phyloP scores from a whole-genome alignment of 139 green algal species.

The Chlamydomonas schloesseri region DNA sequence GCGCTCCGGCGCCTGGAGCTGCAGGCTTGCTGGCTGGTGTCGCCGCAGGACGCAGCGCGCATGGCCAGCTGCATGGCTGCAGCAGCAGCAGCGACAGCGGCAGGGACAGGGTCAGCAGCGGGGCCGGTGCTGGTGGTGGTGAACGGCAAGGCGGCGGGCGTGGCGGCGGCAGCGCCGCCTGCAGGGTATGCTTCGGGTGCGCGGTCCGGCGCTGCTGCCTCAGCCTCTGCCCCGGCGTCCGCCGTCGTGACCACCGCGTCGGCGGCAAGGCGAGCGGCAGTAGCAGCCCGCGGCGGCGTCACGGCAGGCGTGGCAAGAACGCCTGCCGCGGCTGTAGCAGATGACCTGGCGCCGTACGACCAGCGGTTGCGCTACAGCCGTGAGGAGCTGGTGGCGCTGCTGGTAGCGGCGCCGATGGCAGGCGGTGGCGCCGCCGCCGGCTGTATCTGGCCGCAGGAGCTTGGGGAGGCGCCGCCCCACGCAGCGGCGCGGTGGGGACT shows the following conservation, averaged over 20 bases:
- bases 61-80: not conserved
- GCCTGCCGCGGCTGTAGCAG: not conserved
- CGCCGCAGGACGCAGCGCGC: not conserved
- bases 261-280: not conserved
- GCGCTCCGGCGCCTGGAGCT: conserved; percentile 22
- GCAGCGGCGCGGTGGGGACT: too few relatives aligned
- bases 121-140: not conserved
- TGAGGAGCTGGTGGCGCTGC: not conserved
- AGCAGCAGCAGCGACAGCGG: too few relatives aligned
- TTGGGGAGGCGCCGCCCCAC: too few relatives aligned
- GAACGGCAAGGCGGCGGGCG: conserved; percentile 2
- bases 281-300: not conserved
- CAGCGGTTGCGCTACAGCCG: conserved; percentile 21
- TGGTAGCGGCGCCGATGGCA: not conserved
- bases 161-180: too few relatives aligned
- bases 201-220: not conserved
- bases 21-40: conserved; percentile 29
- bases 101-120: too few relatives aligned
- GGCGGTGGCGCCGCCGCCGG: not conserved
- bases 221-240: too few relatives aligned
- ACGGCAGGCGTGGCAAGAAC: not conserved
- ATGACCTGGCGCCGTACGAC: not conserved
- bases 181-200: not conserved
- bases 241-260: not conserved
- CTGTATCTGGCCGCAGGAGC: too few relatives aligned